phyloP scores from a whole-genome alignment of 257 asterid species.

The Nicotiana tabacum region DNA sequence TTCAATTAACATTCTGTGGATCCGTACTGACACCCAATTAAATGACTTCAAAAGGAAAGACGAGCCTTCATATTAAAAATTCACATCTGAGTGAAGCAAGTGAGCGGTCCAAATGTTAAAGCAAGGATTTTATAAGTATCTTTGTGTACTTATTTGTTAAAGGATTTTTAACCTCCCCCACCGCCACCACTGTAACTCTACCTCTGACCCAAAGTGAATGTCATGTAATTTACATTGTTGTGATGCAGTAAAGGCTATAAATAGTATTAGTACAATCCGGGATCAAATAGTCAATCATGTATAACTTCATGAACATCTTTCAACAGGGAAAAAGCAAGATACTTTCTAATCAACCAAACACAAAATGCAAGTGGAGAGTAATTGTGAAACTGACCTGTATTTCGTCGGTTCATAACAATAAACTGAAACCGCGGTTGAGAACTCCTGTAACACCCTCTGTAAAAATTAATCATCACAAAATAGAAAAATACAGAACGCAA shows the following conservation, averaged over 20 bases:
- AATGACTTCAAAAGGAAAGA: background rate
- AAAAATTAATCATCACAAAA: background rate
- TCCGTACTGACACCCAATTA: background rate
- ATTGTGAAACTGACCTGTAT: slow-evolving; percentile 47
- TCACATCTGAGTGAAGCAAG: slow-evolving; percentile 4
- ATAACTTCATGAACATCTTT: background rate
- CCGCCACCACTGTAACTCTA: background rate
- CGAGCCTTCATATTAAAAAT: background rate
- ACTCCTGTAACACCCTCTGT: slow-evolving; percentile 49
- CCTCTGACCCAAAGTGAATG: background rate
- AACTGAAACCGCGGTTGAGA: slow-evolving; percentile 83
- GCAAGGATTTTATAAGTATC: background rate
- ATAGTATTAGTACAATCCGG: background rate
- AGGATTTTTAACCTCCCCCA: too few relatives aligned
- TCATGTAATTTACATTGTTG: background rate
- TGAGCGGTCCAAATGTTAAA: background rate
- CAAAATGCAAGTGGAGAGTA: background rate
- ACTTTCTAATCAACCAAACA: background rate
- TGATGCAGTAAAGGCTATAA: background rate
- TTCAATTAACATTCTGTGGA: background rate
- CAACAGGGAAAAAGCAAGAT: background rate
- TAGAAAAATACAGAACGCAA: background rate
- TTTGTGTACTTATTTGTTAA: background rate
- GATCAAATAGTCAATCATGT: background rate
- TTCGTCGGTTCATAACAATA: slow-evolving; percentile 84